Evolutionary conservation across 345 rosid genomes (phyloP).

Genomic region (rapeseed (Brassica napus)): DNA sequence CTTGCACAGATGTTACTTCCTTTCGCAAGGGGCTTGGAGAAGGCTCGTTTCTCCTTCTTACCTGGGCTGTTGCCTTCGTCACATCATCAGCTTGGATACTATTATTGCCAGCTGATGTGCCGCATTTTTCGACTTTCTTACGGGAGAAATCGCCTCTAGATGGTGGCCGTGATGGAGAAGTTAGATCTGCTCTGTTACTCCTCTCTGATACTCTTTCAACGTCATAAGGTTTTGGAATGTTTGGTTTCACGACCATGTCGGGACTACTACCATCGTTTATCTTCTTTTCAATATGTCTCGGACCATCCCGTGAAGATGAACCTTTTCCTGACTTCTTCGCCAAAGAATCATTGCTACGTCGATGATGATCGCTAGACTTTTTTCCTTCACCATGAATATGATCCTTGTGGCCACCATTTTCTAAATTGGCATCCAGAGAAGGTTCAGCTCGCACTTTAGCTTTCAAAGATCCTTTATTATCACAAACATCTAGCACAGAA

Average conservation of each 20-base stretch:
- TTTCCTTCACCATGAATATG: neutral
- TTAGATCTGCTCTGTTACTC: neutral
- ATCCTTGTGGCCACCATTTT: neutral
- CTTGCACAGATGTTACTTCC: neutral
- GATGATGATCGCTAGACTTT: neutral
- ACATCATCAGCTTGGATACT: slow-evolving; percentile 3
- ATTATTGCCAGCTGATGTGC: neutral
- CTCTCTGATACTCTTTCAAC: neutral
- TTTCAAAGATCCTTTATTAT: neutral
- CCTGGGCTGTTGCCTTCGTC: neutral
- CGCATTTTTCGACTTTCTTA: neutral
- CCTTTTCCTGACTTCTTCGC: neutral
- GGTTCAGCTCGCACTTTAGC: neutral
- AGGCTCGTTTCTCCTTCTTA: neutral
- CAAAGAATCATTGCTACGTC: neutral
- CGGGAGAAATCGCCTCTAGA: neutral
- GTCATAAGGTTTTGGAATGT: neutral
- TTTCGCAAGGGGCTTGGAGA: slow-evolving; percentile 1
- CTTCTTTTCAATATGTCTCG: neutral
- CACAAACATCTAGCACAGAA: neutral
- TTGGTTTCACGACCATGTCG: neutral
- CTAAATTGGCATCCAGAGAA: neutral
- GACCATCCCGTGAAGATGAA: neutral
- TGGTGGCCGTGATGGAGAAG: slow-evolving; percentile 1
- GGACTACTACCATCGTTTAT: neutral